These are phyloP conservation scores for Dactylellina haptotyla DNA, from an alignment of 2,329 filamentous ascomycete species.

Conservation along the genomic window DNA sequence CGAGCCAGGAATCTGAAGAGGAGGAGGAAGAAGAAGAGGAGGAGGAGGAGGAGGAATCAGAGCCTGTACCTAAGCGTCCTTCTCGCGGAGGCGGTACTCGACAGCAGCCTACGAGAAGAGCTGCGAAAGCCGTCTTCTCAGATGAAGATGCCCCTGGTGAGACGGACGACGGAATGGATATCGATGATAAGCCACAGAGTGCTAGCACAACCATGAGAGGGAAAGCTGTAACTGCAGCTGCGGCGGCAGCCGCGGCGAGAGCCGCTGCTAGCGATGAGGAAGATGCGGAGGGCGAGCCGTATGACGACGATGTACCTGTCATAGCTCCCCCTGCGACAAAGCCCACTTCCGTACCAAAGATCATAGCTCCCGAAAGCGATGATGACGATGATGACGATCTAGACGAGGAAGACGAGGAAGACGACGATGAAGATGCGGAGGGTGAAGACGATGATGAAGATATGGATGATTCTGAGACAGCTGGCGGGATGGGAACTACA, in stretches of 20 bases:
- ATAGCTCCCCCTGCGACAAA: slow-evolving; percentile 5
- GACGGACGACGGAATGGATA: slow-evolving; percentile 60
- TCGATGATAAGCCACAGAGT: slow-evolving; percentile 25
- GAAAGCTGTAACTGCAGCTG: slow-evolving; percentile 61
- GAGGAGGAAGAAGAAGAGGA: slow-evolving; percentile 65
- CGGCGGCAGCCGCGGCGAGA: slow-evolving; percentile 58
- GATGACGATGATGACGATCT: slow-evolving; percentile 40
- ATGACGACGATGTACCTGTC: slow-evolving; percentile 60
- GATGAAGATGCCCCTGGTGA: slow-evolving; percentile 61
- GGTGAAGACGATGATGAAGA: slow-evolving; percentile 55
- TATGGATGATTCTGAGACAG: slow-evolving; percentile 56
- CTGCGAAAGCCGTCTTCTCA: slow-evolving; percentile 53
- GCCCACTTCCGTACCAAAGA: slow-evolving; percentile 21
- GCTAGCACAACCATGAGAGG: slow-evolving; percentile 18
- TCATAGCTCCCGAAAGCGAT: slow-evolving; percentile 28
- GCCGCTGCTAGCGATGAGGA: slow-evolving; percentile 61
- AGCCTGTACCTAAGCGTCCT: slow-evolving; percentile 60
- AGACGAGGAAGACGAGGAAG: slow-evolving; percentile 38
- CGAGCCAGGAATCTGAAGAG: slow-evolving; percentile 64
- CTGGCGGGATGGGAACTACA: slow-evolving; percentile 25
- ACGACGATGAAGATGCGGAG: slow-evolving; percentile 54
- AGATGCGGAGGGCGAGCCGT: slow-evolving; percentile 58
- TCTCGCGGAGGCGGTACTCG: slow-evolving; percentile 61
- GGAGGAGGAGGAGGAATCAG: slow-evolving; percentile 58
- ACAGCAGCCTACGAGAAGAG: slow-evolving; percentile 60